phyloP scores from a whole-genome alignment of 345 rosid genomes.

The Gynandropsis gynandra region DNA sequence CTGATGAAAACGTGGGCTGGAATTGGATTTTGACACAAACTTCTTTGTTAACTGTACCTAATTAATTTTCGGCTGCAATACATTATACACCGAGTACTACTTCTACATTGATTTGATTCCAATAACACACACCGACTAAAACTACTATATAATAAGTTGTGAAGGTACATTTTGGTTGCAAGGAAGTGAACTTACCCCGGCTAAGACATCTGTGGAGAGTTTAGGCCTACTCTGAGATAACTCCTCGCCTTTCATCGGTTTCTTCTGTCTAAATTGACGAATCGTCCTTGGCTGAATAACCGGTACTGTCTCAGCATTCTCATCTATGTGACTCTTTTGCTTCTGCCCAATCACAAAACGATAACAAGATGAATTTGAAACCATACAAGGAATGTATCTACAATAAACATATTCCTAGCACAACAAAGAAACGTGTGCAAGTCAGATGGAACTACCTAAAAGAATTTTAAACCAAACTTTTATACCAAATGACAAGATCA shows the following conservation, averaged over 20 bases:
- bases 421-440: neutral
- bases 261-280: slow-evolving; percentile 64
- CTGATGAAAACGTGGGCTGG: neutral
- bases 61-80: no score
- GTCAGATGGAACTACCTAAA: no score
- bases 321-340: slow-evolving; percentile 48
- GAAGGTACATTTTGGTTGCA: neutral
- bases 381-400: neutral
- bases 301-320: slow-evolving; percentile 26
- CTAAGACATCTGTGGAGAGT: slow-evolving; percentile 60
- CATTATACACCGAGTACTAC: no score
- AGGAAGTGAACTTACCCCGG: slow-evolving; percentile 44
- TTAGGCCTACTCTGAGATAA: slow-evolving; percentile 41
- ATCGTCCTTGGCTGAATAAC: slow-evolving; percentile 36
- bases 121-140: neutral
- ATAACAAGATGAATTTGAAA: slow-evolving; percentile 8
- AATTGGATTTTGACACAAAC: neutral
- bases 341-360: slow-evolving; percentile 41
- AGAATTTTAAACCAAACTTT: no score
- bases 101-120: neutral
- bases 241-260: slow-evolving; percentile 44
- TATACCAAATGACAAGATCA: no score
- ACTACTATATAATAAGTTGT: slow-evolving; percentile 1
- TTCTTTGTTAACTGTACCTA: no score
- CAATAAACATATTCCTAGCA: neutral